Percentiles rank a stretch among this genome's conserved stretches.
Conservation (phyloP, 2,329 filamentous ascomycete species). For the Arthroderma uncinatum region DNA sequence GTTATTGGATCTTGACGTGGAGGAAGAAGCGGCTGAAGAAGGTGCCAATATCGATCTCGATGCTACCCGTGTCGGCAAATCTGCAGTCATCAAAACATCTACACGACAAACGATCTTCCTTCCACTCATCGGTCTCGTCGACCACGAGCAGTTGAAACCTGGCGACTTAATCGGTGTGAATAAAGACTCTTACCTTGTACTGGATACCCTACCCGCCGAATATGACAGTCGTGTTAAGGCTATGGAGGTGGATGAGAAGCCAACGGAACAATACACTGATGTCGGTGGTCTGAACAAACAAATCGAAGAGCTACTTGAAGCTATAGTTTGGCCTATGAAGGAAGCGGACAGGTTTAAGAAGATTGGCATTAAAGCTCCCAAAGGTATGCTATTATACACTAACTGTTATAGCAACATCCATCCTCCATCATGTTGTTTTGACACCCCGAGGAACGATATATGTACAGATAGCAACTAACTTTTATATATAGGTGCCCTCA, state of each 20-base stretch:
- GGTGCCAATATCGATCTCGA: conserved; percentile 98
- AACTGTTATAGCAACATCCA: conserved; percentile 7
- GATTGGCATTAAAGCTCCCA: conserved; percentile 98
- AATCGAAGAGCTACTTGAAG: conserved; percentile 96
- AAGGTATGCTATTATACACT: conserved; percentile 53
- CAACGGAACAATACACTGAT: conserved; percentile 96
- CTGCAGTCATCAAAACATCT: conserved; percentile 97
- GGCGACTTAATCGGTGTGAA: conserved; percentile 96
- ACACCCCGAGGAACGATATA: conserved; percentile 8
- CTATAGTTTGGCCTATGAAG: conserved; percentile 99
- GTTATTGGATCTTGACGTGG: conserved; percentile 89
- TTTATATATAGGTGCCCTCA: conserved; percentile 64
- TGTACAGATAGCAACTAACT: not conserved
- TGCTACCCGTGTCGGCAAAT: conserved; percentile 92
- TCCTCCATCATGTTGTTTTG: conserved; percentile 5
- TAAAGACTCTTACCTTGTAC: conserved; percentile 95
- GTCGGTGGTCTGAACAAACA: conserved; percentile 97
- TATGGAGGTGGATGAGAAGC: conserved; percentile 99
- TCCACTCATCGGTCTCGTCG: conserved; percentile 90
- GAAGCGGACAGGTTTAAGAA: conserved; percentile 98
- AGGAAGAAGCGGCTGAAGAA: conserved; percentile 90
- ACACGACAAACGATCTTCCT: conserved; percentile 98
- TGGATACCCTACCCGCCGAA: conserved; percentile 92
- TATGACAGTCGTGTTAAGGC: conserved; percentile 99
- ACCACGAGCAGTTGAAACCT: conserved; percentile 88